These are phyloP conservation scores for Fusarium sp. DNA, from an alignment of 2,329 filamentous ascomycete genomes.

Conservation along the genomic window DNA sequence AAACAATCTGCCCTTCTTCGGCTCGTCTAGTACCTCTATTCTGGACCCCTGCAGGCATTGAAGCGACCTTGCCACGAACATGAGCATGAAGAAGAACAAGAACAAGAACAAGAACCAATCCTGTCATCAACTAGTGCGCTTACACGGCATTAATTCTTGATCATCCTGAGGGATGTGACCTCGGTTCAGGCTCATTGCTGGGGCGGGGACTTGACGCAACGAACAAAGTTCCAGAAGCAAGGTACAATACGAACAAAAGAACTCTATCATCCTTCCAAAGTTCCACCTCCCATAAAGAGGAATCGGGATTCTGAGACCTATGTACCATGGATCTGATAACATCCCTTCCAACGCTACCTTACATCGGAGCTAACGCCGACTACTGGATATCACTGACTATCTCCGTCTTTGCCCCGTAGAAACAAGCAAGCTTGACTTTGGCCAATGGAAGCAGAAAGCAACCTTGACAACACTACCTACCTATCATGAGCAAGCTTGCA, in stretches of 20 bases:
- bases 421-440: not conserved
- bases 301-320: not conserved
- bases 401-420: not conserved
- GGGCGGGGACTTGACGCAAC: not conserved
- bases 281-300: not conserved
- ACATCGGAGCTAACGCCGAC: slow-evolving; percentile 20
- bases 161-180: not conserved
- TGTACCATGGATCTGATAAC: slow-evolving; percentile 26
- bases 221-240: not conserved
- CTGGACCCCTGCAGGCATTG: slow-evolving; percentile 5
- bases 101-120: not conserved
- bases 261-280: not conserved
- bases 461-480: slow-evolving; percentile 1
- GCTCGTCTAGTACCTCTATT: not conserved
- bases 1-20: slow-evolving; percentile 26
- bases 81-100: not conserved
- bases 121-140: slow-evolving; percentile 9
- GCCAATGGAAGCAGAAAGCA: slow-evolving; percentile 10
- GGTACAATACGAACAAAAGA: slow-evolving; percentile 8
- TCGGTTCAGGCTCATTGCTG: not conserved
- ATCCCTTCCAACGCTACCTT: slow-evolving; percentile 27
- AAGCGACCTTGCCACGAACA: not conserved
- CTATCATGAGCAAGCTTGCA: slow-evolving; percentile 16
- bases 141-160: not conserved
- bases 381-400: not conserved